These are phyloP conservation scores for Carex scoparia DNA, from an alignment of 176 grass and related monocot species.

Conservation along the genomic window DNA sequence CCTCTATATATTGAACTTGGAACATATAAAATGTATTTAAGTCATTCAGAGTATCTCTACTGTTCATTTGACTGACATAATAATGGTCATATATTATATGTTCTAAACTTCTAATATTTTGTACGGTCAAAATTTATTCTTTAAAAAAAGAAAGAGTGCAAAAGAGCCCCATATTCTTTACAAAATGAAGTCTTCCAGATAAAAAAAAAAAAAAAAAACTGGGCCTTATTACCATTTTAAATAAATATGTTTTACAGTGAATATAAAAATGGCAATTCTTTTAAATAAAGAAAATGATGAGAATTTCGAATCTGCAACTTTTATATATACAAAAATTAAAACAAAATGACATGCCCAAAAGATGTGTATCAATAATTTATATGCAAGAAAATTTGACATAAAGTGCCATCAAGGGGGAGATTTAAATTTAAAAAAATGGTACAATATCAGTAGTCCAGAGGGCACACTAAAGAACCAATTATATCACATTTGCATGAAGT, in stretches of 20 bases:
- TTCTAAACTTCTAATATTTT: background rate
- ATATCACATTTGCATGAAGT: background rate
- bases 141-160: background rate
- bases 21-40: background rate
- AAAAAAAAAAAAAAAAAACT: background rate
- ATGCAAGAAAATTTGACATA: background rate
- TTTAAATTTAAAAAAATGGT: background rate
- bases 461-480: background rate
- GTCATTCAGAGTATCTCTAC: background rate
- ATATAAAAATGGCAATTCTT: no score
- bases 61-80: background rate
- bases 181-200: no score
- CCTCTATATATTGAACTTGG: background rate
- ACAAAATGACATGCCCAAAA: no score
- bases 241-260: no score
- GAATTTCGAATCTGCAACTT: no score
- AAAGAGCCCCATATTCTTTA: background rate
- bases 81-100: background rate
- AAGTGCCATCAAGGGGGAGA: background rate
- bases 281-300: no score
- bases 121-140: background rate
- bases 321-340: no score
- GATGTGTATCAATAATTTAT: background rate
- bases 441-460: background rate
- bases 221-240: no score